phyloP scores from a whole-genome alignment of 345 rosid genomes.

The Gossypium rotundifolium region DNA sequence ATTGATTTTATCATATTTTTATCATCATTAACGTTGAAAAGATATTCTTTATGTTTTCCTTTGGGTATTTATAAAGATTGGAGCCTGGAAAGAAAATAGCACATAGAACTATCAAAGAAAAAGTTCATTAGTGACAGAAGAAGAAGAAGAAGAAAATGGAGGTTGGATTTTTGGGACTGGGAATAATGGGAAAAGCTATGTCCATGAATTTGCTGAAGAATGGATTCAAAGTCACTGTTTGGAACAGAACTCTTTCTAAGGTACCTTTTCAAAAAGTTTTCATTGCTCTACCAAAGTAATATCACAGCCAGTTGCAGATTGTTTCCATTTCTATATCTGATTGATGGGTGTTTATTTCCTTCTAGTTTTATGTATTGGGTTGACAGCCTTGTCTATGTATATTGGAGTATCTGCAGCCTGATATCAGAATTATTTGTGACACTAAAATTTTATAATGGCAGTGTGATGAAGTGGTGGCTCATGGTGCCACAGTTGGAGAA shows the following conservation, averaged over 20 bases:
- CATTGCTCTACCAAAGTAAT: background rate
- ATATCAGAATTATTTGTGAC: background rate
- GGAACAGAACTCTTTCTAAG: slow-evolving; percentile 95
- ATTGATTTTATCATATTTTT: background rate
- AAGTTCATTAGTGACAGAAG: background rate
- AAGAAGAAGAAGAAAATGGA: slow-evolving; percentile 50
- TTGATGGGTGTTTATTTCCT: background rate
- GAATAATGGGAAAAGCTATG: slow-evolving; percentile 99
- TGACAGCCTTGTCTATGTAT: background rate
- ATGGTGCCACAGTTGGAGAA: slow-evolving; percentile 74
- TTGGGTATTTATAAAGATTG: background rate
- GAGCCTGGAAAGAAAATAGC: background rate
- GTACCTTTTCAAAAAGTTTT: slow-evolving; percentile 22
- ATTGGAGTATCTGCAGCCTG: background rate
- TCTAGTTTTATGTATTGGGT: background rate
- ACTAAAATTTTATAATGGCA: slow-evolving; percentile 23
- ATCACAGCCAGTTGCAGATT: background rate
- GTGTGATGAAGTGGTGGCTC: slow-evolving; percentile 86
- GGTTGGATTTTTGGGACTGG: slow-evolving; percentile 85
- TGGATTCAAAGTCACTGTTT: slow-evolving; percentile 89
- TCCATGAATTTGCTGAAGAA: slow-evolving; percentile 64
- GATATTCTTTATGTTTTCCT: too few relatives aligned
- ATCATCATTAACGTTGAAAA: background rate
- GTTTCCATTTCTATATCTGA: background rate
- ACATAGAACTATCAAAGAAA: background rate